phyloP scores from a whole-genome alignment of 495 filamentous ascomycete species.

The Pyronema omphalodes region DNA sequence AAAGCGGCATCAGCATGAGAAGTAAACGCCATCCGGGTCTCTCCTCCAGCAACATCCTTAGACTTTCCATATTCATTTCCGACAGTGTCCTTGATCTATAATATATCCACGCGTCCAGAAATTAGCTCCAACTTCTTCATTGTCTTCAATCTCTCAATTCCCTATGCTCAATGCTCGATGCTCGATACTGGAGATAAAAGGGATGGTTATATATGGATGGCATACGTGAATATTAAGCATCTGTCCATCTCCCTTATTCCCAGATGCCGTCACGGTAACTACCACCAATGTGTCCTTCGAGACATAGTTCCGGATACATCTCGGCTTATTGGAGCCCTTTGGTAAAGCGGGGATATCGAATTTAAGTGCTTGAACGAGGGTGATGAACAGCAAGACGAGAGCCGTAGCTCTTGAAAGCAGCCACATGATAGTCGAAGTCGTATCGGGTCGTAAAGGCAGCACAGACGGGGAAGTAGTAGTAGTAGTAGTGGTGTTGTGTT shows the following conservation, averaged over 20 bases:
- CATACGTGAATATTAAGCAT: slow-evolving; percentile 87
- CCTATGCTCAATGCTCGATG: too few species aligned
- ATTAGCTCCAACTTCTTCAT: too few species aligned
- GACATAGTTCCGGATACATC: slow-evolving; percentile 97
- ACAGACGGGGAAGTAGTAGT: not conserved
- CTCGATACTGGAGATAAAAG: too few species aligned
- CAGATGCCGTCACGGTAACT: slow-evolving; percentile 79
- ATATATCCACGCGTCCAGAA: slow-evolving; percentile 1
- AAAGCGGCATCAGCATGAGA: slow-evolving; percentile 87
- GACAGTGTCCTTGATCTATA: slow-evolving; percentile 78
- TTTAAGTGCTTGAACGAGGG: slow-evolving; percentile 55
- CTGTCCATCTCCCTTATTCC: slow-evolving; percentile 80
- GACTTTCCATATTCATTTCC: slow-evolving; percentile 89
- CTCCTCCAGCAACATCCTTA: slow-evolving; percentile 66
- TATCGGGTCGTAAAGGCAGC: not conserved
- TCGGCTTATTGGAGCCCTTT: slow-evolving; percentile 40
- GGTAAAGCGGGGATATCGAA: slow-evolving; percentile 70
- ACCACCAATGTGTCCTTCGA: slow-evolving; percentile 87
- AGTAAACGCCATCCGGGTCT: slow-evolving; percentile 85
- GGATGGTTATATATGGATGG: too few species aligned
- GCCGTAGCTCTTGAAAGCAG: not conserved
- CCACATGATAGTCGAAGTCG: not conserved
- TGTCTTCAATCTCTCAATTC: too few species aligned
- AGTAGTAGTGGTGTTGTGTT: not conserved
- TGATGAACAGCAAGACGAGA: slow-evolving; percentile 31